A percentile compares a stretch with the other conserved stretches of the same genome.
These are phyloP conservation scores for Pittosporum tobira DNA, from an alignment of 129 eudicot genomes.

Conservation along the genomic window DNA sequence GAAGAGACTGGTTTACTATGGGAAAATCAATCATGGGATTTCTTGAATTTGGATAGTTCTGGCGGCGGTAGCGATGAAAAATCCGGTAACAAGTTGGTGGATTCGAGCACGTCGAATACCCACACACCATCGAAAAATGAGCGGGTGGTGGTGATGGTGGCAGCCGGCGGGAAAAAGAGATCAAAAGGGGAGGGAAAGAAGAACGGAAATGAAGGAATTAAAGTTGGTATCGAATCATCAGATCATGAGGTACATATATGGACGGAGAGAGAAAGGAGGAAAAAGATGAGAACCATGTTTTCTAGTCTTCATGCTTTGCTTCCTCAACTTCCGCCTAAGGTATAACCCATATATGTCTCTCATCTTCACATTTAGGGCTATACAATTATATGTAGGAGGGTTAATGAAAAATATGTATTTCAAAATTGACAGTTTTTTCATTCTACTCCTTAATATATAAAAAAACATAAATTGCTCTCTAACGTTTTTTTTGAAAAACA, in stretches of 20 bases:
- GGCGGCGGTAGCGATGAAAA: constrained; percentile 15
- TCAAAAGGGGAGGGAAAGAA: too few species aligned
- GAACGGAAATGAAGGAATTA: too few species aligned
- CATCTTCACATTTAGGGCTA: neutral
- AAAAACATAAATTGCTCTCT: too few species aligned
- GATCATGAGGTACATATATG: constrained; percentile 15
- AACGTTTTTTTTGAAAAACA: too few species aligned
- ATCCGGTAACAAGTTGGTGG: neutral
- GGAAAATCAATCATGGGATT: constrained; percentile 30
- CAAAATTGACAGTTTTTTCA: too few species aligned
- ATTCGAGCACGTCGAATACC: neutral
- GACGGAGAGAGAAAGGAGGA: constrained; percentile 27
- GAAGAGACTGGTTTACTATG: constrained; percentile 18
- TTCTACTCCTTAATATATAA: too few species aligned
- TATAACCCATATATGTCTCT: neutral
- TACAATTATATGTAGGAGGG: too few species aligned
- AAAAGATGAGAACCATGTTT: constrained; percentile 27
- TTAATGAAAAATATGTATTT: too few species aligned
- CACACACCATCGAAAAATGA: neutral
- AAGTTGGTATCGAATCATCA: neutral
- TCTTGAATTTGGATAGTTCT: constrained; percentile 19
- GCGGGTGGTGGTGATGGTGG: constrained; percentile 8
- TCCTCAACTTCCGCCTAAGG: constrained; percentile 26
- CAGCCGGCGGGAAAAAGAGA: neutral
- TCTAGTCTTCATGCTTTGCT: constrained; percentile 16